Evolutionary conservation across 306 rosid genomes (phyloP).

Genomic region (Fragaria vesca): DNA sequence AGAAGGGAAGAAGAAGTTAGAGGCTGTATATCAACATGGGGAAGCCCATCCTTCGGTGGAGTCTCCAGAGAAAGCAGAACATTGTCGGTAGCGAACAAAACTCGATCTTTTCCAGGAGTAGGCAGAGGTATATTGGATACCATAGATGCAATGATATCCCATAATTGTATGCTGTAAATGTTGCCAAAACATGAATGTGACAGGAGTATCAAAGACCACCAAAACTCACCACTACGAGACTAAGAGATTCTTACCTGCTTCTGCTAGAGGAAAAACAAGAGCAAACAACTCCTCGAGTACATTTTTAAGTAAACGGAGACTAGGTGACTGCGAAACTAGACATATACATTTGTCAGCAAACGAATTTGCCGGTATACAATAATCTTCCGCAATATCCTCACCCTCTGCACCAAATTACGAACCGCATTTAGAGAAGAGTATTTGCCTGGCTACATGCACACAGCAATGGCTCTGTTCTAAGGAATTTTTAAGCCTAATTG

Average conservation of each 20-base stretch:
- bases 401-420: constrained; percentile 72
- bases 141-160: constrained; percentile 79
- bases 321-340: constrained; percentile 88
- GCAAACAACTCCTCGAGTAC: constrained; percentile 79
- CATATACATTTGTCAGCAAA: constrained; percentile 98
- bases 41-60: constrained; percentile 87
- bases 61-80: constrained; percentile 88
- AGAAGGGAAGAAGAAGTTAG: constrained; percentile 16
- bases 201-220: constrained; percentile 33
- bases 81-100: constrained; percentile 78
- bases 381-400: constrained; percentile 90
- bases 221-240: constrained; percentile 27
- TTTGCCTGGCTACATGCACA: neutral
- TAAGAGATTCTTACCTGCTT: constrained; percentile 66
- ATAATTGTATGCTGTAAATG: constrained; percentile 87
- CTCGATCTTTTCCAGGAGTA: constrained; percentile 86
- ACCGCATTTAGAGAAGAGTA: neutral
- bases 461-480: neutral
- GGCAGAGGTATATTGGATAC: constrained; percentile 90
- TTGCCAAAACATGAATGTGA: constrained; percentile 40
- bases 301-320: constrained; percentile 63
- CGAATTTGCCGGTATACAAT: constrained; percentile 78
- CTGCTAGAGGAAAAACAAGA: constrained; percentile 86
- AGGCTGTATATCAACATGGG: constrained; percentile 73
- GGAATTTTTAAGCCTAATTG: neutral